phyloP scores from a whole-genome alignment of 805 yeast genomes.

The Suhomyces prunicola region DNA sequence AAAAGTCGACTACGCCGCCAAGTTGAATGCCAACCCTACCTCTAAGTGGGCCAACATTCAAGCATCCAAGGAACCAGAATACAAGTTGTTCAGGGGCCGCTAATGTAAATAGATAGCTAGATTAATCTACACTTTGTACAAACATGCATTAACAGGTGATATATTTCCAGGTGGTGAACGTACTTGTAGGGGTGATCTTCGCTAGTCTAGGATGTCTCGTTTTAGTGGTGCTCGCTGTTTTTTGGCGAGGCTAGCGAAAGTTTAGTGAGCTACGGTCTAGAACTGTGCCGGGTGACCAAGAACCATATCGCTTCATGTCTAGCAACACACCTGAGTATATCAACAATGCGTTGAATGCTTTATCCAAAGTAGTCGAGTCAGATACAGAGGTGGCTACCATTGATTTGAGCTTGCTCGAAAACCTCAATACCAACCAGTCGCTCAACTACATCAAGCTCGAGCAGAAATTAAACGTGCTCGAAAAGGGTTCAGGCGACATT shows the following conservation, averaged over 20 bases:
- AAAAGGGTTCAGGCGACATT: slow-evolving; percentile 30
- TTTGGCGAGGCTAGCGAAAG: neutral
- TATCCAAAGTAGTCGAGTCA: slow-evolving; percentile 33
- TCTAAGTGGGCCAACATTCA: slow-evolving; percentile 57
- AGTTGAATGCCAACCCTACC: slow-evolving; percentile 58
- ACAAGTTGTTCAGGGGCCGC: slow-evolving; percentile 61
- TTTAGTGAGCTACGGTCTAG: neutral
- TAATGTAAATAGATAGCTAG: slow-evolving; percentile 21
- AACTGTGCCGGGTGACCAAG: too few species aligned
- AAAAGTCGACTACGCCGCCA: slow-evolving; percentile 51
- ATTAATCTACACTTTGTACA: neutral
- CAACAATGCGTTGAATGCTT: slow-evolving; percentile 26
- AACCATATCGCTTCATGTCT: slow-evolving; percentile 14
- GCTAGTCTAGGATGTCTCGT: too few species aligned
- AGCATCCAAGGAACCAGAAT: slow-evolving; percentile 49
- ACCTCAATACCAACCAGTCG: slow-evolving; percentile 57
- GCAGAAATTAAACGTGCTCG: slow-evolving; percentile 40
- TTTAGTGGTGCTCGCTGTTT: neutral
- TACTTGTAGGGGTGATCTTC: neutral
- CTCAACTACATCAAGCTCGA: slow-evolving; percentile 47
- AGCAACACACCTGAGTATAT: slow-evolving; percentile 28
- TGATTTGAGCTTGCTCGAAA: slow-evolving; percentile 49
- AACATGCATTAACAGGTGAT: neutral
- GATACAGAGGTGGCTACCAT: slow-evolving; percentile 42
- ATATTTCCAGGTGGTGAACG: neutral